Conservation (phyloP, 2,329 filamentous ascomycete species). For the Thyridium curvatum region DNA sequence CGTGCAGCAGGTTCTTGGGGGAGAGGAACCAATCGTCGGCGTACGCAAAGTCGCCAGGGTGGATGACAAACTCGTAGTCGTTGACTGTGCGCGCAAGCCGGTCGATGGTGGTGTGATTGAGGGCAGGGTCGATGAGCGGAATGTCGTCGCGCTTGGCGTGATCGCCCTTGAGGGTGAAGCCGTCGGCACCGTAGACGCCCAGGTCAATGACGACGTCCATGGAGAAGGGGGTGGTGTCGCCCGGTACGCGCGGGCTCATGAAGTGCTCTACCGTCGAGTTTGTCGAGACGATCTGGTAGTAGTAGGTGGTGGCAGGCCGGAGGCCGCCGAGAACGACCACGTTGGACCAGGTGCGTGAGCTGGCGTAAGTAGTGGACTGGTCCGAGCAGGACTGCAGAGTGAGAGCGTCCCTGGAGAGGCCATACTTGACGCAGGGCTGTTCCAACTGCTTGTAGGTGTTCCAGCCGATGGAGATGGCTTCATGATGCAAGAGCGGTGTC, state of each 20-base stretch:
- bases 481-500: neutral
- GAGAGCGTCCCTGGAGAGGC: constrained; percentile 32
- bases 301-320: constrained; percentile 48
- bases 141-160: constrained; percentile 40
- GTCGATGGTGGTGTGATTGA: constrained; percentile 54
- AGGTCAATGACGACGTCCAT: constrained; percentile 48
- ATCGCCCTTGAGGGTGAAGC: constrained; percentile 40
- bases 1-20: constrained; percentile 54
- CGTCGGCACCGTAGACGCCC: constrained; percentile 46
- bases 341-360: constrained; percentile 48
- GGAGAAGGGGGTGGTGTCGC: constrained; percentile 47
- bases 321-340: constrained; percentile 38
- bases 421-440: constrained; percentile 45
- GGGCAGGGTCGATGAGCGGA: constrained; percentile 39
- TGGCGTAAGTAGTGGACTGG: constrained; percentile 41
- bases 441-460: constrained; percentile 44
- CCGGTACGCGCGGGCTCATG: constrained; percentile 43
- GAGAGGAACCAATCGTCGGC: constrained; percentile 51
- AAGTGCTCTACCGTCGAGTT: constrained; percentile 50
- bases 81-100: constrained; percentile 43
- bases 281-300: constrained; percentile 51
- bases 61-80: constrained; percentile 48
- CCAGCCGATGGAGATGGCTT: constrained; percentile 48
- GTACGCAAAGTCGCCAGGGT: constrained; percentile 51
- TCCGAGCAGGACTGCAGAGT: constrained; percentile 34